Evolutionary conservation across 352 stramenopile genomes (phyloP), one percentile per base, ranked within the genome.

Genomic region (Phytophthora hibernalis): DNA sequence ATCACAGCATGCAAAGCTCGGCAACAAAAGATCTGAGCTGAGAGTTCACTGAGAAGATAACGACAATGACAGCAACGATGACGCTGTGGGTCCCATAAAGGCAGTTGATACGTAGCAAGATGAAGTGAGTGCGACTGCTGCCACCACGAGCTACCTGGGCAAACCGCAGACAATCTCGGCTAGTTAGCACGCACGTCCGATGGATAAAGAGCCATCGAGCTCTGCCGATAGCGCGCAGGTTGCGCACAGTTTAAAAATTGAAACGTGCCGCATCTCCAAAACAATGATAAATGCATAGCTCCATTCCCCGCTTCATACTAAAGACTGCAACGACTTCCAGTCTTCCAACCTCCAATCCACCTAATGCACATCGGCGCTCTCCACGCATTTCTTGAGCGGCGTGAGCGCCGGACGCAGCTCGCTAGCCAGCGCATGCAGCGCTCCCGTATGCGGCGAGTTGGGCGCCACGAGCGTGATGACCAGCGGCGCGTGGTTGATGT

Each of bases 401-500:
- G 68, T 73, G 49, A 93, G 80, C n/a, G 76, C 79, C 18, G 79
- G 71, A 48, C 79, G 77, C 56, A 95, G 53, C 60, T 92, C 79
- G 35, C 56, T 63, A 1, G 81, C 79, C 15, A 95, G 64, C 18
- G 82, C 78, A 33, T 87, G 76, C 33, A 95, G 55, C 6, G 83
- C 81, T 11, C 84, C 86, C 21, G 90, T 69, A 31, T 87, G 74
- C 12, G 82, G 75, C 44, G 77, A 85, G 58, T 89, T 77, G 35
- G 79, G 61, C n/a, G 80, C 79, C 44, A 95, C 82, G 28, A 95
- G 75, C 40, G 86, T 95, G 60, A 92, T 79, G 53, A 95, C 86
- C 35, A 95, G 76, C 40, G 86, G 86, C 52, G 80, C 66, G 55
- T 90, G 70, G 71, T 95, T 92, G 45, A 92, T 78, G 75, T 95